Percentiles rank a stretch among this genome's conserved stretches.
These are phyloP conservation scores for Pneumocystis wakefieldiae DNA, from an alignment of 1,139 yeast species.

Conservation along the genomic window DNA sequence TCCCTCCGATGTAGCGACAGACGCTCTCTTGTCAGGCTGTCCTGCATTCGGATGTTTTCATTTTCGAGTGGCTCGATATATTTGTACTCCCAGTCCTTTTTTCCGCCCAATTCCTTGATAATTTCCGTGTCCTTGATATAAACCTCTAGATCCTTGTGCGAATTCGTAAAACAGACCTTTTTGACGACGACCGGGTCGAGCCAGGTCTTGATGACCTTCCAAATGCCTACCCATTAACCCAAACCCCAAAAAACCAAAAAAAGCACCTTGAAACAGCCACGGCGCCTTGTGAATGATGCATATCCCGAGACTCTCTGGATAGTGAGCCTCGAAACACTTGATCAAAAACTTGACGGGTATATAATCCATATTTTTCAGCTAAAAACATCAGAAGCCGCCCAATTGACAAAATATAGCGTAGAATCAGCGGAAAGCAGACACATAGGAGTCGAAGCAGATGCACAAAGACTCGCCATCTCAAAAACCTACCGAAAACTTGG, in stretches of 20 bases:
- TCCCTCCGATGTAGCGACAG: slow-evolving; percentile 34
- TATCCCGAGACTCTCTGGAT: slow-evolving; percentile 70
- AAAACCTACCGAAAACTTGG: slow-evolving; percentile 39
- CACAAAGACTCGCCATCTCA: too few species aligned
- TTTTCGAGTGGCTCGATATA: slow-evolving; percentile 41
- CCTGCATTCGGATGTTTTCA: slow-evolving; percentile 32
- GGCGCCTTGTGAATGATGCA: slow-evolving; percentile 77
- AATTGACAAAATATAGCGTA: neutral
- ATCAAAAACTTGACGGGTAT: slow-evolving; percentile 66
- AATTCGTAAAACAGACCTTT: slow-evolving; percentile 60
- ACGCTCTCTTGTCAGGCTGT: slow-evolving; percentile 30
- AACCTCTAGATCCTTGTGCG: slow-evolving; percentile 41
- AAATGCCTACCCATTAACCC: too few species aligned
- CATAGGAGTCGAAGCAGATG: too few species aligned
- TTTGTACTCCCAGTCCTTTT: slow-evolving; percentile 37
- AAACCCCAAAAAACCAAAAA: too few species aligned
- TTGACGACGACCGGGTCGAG: slow-evolving; percentile 78
- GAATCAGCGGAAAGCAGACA: neutral
- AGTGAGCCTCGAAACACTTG: slow-evolving; percentile 67
- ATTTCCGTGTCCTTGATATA: slow-evolving; percentile 40
- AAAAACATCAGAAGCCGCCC: neutral
- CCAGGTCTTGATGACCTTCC: slow-evolving; percentile 77
- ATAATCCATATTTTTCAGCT: slow-evolving; percentile 56
- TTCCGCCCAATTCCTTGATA: slow-evolving; percentile 55
- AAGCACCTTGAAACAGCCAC: slow-evolving; percentile 62